Percentiles rank a stretch among this genome's conserved stretches.
phyloP scores from a whole-genome alignment of 306 rosid genomes.

The Cucurbita ficifolia region DNA sequence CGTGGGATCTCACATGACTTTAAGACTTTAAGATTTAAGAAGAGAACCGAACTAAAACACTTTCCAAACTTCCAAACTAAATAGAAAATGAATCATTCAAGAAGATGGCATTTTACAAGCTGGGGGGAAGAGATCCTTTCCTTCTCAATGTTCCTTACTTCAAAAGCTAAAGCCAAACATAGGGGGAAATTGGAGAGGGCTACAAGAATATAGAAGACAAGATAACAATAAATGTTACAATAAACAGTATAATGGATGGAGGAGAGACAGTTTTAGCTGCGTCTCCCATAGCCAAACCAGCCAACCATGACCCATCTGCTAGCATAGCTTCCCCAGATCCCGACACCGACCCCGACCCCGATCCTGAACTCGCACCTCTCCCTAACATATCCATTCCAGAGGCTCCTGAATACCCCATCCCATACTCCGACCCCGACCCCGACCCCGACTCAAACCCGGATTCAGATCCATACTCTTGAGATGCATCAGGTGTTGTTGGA shows the following conservation, averaged over 20 bases:
- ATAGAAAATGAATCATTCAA: neutral
- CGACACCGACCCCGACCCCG: constrained; percentile 5
- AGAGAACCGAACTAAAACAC: neutral
- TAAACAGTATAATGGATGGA: constrained; percentile 2
- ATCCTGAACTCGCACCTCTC: constrained; percentile 9
- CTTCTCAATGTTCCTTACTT: neutral
- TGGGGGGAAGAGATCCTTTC: neutral
- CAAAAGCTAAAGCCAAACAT: constrained; percentile 7
- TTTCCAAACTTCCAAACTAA: neutral
- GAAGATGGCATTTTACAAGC: constrained; percentile 5
- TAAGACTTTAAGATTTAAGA: too few species aligned
- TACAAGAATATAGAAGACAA: constrained; percentile 21
- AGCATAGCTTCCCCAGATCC: constrained; percentile 24
- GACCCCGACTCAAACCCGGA: neutral
- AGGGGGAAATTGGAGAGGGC: neutral
- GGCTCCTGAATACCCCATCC: constrained; percentile 9
- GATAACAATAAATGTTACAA: constrained; percentile 8
- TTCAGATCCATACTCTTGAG: constrained; percentile 10
- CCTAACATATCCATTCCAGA: constrained; percentile 8
- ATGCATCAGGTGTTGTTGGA: constrained; percentile 13
- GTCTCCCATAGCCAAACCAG: constrained; percentile 97
- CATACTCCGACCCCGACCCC: constrained; percentile 14
- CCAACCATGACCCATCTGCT: constrained; percentile 78
- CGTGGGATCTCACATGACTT: too few species aligned
- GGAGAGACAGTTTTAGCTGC: constrained; percentile 25